Percentiles rank a stretch among this genome's conserved stretches.
phyloP scores from a whole-genome alignment of 176 grass and related monocot genomes.

The Echinochloa phyllopogon region DNA sequence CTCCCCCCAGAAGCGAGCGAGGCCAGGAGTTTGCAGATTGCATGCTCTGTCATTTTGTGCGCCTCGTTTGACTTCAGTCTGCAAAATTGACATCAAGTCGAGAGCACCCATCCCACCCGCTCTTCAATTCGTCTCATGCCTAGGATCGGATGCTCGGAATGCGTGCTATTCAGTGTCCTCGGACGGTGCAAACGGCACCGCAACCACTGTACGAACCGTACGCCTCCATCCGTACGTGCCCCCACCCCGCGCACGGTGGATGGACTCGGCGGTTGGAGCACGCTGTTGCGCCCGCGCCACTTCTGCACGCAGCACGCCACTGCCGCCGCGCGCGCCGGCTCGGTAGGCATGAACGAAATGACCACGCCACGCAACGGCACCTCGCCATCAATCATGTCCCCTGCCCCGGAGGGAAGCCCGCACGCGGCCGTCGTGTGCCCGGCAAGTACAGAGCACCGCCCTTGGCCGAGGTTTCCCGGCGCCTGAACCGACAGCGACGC shows the following conservation, averaged over 20 bases:
- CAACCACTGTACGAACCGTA: constrained; percentile 41
- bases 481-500: constrained; percentile 8
- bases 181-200: not conserved
- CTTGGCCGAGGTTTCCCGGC: not conserved
- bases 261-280: constrained; percentile 39
- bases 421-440: not conserved
- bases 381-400: not conserved
- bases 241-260: not conserved
- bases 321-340: not conserved
- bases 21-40: too few relatives aligned
- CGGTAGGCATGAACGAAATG: not conserved
- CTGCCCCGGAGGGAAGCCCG: not conserved
- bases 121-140: constrained; percentile 16
- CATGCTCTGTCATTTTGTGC: not conserved
- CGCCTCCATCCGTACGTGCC: constrained; percentile 8
- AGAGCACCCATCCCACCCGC: not conserved
- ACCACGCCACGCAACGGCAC: not conserved
- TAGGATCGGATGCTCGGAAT: not conserved
- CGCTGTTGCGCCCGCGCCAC: constrained; percentile 30
- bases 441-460: not conserved
- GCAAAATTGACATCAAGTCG: not conserved
- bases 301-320: constrained; percentile 7
- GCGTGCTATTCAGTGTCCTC: constrained; percentile 20
- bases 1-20: not conserved
- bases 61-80: not conserved